A percentile compares a stretch with the other conserved stretches of the same genome.
Conservation (phyloP, 1,139 yeast genomes). For the Geotrichum candidum region DNA sequence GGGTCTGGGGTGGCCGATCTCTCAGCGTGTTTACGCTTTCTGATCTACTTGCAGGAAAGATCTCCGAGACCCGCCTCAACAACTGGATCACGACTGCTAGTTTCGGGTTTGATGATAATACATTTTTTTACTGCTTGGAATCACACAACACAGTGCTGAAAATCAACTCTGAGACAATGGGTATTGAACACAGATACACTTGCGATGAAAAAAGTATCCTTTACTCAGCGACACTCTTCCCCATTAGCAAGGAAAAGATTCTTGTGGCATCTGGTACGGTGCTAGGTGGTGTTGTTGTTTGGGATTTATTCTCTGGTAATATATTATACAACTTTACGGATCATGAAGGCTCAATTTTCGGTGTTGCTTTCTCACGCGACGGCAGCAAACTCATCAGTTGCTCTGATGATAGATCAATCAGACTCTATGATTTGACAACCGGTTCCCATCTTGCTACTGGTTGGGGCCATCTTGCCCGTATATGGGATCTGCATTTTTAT, state of each 20-base stretch:
- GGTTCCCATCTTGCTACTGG: constrained; percentile 67
- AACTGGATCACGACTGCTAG: constrained; percentile 75
- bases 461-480: constrained; percentile 95
- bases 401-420: constrained; percentile 88
- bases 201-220: constrained; percentile 75
- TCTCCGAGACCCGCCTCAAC: constrained; percentile 47
- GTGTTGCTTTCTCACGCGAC: constrained; percentile 55
- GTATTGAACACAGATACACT: constrained; percentile 41
- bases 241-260: constrained; percentile 40
- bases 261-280: constrained; percentile 86
- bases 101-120: constrained; percentile 39
- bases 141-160: constrained; percentile 72
- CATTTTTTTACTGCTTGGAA: constrained; percentile 45
- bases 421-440: constrained; percentile 54
- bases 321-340: constrained; percentile 54
- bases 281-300: constrained; percentile 75
- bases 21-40: constrained; percentile 37
- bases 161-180: constrained; percentile 37
- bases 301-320: constrained; percentile 45
- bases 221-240: constrained; percentile 74
- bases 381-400: constrained; percentile 66
- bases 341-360: constrained; percentile 90
- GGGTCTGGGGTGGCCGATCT: constrained; percentile 71
- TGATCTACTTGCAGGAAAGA: constrained; percentile 14
- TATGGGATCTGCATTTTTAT: constrained; percentile 73